Conservation (phyloP, 345 rosid species). For the Raphanus raphanistrum region DNA sequence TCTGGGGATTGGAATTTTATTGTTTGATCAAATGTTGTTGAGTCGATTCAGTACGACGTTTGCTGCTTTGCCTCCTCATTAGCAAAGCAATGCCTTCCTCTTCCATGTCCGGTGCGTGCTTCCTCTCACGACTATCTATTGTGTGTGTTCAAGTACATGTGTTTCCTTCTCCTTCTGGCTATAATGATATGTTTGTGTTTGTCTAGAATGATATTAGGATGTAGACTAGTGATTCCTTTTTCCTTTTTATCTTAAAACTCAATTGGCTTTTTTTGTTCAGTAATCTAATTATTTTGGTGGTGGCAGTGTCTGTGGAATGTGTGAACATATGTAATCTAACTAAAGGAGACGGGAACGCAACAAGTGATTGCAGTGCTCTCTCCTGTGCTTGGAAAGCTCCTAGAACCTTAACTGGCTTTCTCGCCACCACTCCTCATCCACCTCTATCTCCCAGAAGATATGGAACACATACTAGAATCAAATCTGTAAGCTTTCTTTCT, state of each 20-base stretch:
- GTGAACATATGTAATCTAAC: conserved; percentile 72
- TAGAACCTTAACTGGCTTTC: conserved; percentile 78
- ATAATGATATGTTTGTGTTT: not conserved
- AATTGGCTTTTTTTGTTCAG: not conserved
- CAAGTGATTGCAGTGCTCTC: conserved; percentile 69
- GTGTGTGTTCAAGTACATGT: too few species aligned
- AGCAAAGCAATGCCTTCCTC: conserved; percentile 78
- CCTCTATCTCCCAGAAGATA: conserved; percentile 36
- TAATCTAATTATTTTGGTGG: conserved; percentile 8
- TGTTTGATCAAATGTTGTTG: conserved; percentile 38
- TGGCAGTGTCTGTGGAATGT: conserved; percentile 77
- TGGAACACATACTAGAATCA: conserved; percentile 47
- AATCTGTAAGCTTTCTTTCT: conserved; percentile 49
- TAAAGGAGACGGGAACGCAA: conserved; percentile 64
- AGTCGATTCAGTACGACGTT: conserved; percentile 50
- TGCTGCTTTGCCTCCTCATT: conserved; percentile 47
- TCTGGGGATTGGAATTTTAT: conserved; percentile 22
- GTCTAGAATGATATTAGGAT: not conserved
- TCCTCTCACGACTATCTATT: not conserved
- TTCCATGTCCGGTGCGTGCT: conserved; percentile 65
- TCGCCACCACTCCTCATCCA: conserved; percentile 76
- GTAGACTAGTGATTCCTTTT: too few species aligned
- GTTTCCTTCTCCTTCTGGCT: not conserved
- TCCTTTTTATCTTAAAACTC: too few species aligned
- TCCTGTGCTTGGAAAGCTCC: conserved; percentile 94